Conservation (phyloP, 352 stramenopile genomes). For the Phytophthora lateralis region DNA sequence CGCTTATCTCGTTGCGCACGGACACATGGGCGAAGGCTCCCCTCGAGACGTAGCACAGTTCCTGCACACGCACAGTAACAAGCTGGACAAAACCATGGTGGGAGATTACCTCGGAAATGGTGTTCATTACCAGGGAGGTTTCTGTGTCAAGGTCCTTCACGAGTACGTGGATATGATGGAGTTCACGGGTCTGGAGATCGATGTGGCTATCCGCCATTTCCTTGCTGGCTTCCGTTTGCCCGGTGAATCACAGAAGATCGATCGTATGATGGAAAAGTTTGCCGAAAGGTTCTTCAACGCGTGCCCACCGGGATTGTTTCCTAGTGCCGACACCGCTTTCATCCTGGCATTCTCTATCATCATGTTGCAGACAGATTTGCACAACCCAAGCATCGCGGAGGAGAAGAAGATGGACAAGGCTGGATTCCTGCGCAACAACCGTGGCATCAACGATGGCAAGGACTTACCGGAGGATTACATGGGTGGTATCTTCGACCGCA, state of each 20-base stretch:
- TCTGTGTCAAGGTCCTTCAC: slow-evolving; percentile 94
- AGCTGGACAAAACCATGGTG: slow-evolving; percentile 97
- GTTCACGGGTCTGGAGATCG: slow-evolving; percentile 95
- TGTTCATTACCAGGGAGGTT: slow-evolving; percentile 94
- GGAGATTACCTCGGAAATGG: slow-evolving; percentile 98
- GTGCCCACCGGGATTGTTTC: slow-evolving; percentile 87
- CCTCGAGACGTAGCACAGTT: slow-evolving; percentile 95
- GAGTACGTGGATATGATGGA: slow-evolving; percentile 97
- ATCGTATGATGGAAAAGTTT: slow-evolving; percentile 99
- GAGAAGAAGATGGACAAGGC: slow-evolving; percentile 98
- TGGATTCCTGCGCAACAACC: slow-evolving; percentile 97
- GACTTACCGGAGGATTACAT: slow-evolving; percentile 96
- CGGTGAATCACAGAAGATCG: slow-evolving; percentile 99
- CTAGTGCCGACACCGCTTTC: slow-evolving; percentile 97
- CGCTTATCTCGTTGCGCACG: slow-evolving; percentile 91
- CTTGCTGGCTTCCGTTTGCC: slow-evolving; percentile 98
- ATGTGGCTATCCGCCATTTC: slow-evolving; percentile 98
- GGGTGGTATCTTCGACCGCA: slow-evolving; percentile 95
- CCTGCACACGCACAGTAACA: slow-evolving; percentile 90
- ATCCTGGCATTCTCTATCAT: slow-evolving; percentile 97
- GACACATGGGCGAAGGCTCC: slow-evolving; percentile 92
- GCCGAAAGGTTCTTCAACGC: slow-evolving; percentile 91
- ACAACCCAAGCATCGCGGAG: slow-evolving; percentile 98
- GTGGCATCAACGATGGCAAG: slow-evolving; percentile 96
- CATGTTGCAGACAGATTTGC: slow-evolving; percentile 94